A percentile compares a stretch with the other conserved stretches of the same genome.
Evolutionary conservation across 208 protist genomes (phyloP).

Genomic region (Leishmania tropica): DNA sequence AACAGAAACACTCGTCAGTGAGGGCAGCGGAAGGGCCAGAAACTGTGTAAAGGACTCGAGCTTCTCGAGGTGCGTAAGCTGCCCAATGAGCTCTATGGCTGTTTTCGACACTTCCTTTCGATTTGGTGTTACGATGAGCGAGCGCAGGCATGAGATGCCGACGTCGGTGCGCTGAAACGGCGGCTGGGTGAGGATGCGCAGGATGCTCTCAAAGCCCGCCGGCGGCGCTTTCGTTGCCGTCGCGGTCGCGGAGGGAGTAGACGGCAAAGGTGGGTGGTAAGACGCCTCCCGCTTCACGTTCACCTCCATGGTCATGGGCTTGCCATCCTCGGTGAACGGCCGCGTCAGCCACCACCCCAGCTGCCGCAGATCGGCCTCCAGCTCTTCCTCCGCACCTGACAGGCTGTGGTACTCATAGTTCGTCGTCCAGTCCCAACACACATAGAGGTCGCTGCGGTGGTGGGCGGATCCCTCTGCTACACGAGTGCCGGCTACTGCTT

Average conservation of each 20-base stretch:
- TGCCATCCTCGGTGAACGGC: not conserved
- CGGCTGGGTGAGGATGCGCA: conserved; percentile 14
- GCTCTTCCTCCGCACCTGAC: conserved; percentile 9
- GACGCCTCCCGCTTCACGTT: conserved; percentile 16
- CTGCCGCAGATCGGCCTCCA: conserved; percentile 12
- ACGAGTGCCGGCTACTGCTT: conserved; percentile 18
- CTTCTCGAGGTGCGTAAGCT: conserved; percentile 19
- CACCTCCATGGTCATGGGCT: conserved; percentile 27
- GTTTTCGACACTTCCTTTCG: conserved; percentile 4
- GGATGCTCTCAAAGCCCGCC: conserved; percentile 3
- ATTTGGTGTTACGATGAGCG: conserved; percentile 11
- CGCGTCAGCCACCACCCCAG: conserved; percentile 25
- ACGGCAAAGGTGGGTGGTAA: not conserved
- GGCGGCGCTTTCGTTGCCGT: not conserved
- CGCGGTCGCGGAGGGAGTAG: not conserved
- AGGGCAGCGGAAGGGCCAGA: conserved; percentile 7
- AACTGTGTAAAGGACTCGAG: conserved; percentile 20
- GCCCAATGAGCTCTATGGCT: conserved; percentile 6
- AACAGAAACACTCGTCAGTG: not conserved
- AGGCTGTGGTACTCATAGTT: conserved; percentile 26
- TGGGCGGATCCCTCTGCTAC: not conserved
- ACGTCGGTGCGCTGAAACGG: conserved; percentile 21
- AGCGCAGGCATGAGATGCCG: conserved; percentile 24
- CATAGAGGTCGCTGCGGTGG: conserved; percentile 23
- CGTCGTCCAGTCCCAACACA: conserved; percentile 14